Base-by-base conservation (phyloP, 305 asterid genomes). In the Salvia sclarea region DNA sequence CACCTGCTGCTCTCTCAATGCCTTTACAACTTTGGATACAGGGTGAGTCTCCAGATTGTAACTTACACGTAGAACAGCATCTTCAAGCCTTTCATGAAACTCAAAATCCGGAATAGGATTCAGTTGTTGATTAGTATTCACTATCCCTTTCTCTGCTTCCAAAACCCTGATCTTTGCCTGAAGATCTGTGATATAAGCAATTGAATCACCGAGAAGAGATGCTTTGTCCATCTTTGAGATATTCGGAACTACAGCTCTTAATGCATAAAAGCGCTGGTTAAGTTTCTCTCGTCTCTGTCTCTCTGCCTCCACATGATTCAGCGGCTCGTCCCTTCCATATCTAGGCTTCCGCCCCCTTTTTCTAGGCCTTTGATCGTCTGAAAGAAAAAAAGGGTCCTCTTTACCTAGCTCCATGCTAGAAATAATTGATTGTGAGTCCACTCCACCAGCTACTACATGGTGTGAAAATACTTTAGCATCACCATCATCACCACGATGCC, bases 221-320 rank as follows among this genome's bases (percentile, higher is more conserved):
- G 99, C 99, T 81, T 93, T 93, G 75, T 93, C 98, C 98, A 93
- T 91, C 81, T 93, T 93, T 25, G 99, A 94, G 68, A 91, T 91
- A 65, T 87, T 94, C 0, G 98, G 99, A 40, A 94, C 98, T 35
- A 94, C 97, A 0, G 98, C 97, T 57, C 98, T 77, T 31, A 92
- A 77, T 1, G 99, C 98, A 14, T 94, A 94, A 47, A 91, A 94
- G n/a, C 96, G 81, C 68, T 91, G 97, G 73, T 94, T 94, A 28
- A 94, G 93, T 82, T 94, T 94, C 82, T 94, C 98, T 0, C 98
- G 86, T 69, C 98, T 87, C 80, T 94, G 99, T 64, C 99, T 87
- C 72, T 94, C 98, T 0, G 99, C 99, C 75, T 89, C 98, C 68
- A 94, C 98, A 5, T 91, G 99, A 64, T 94, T 94, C 67, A 94